Evolutionary conservation across 805 yeast species (phyloP), one percentile per base, ranked within the genome.

Genomic region (Cyberlindnera galapagoensis): DNA sequence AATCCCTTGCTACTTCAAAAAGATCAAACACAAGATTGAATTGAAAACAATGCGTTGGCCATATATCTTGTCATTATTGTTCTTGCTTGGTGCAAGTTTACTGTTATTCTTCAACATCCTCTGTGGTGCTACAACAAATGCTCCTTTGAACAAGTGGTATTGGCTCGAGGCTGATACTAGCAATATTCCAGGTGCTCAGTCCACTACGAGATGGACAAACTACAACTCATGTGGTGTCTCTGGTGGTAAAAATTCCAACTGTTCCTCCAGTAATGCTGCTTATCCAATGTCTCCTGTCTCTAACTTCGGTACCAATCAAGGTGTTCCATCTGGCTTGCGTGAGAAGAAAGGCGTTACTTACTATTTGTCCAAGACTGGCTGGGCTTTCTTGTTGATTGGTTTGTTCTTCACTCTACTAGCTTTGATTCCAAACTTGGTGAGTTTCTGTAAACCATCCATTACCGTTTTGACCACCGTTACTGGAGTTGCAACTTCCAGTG

Each of bases 241-340:
- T 11, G 66, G 69, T 41, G 71, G 72, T 34, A 41, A 52, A 26
- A 66, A 75, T 56, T 27, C 45, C 18, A 52, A 65, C 43, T 86
- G 86, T 60, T 56, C 74, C 26, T 37, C 56, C 14, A 69, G 69
- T 49, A 52, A 57, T 28, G 81, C 96, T 13, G 97, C 84, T n/a
- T 78, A 68, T 59, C 86, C 95, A 26, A 75, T 87, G 53, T 82
- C 94, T 17, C 96, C 96, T 18, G 71, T 58, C 28, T 75, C 74
- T 47, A 84, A 85, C 62, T 86, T 86, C 47, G 69, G 67, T 28
- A 65, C 78, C 32, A 49, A 62, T 24, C 38, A 41, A 6, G 67
- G 65, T 30, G 67, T 80, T 31, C 94, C 94, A 17, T 21, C 51
- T 3, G 59, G 60, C 17, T 77, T 86, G 45, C 45, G 61, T 31